Conservation (phyloP, 1,139 yeast species). For the Ashbya aceris region DNA sequence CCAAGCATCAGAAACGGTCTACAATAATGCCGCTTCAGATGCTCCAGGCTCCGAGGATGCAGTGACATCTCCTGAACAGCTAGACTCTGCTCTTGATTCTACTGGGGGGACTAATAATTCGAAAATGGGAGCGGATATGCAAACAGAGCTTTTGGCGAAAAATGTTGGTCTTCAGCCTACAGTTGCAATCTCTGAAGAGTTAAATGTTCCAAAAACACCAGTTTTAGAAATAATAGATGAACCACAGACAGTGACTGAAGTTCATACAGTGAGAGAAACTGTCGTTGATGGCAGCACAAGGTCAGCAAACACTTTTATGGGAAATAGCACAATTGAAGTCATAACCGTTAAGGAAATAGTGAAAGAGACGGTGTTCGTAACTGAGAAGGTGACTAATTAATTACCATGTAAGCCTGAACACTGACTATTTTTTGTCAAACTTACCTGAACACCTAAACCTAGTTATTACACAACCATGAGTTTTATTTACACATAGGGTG, state of each 20-base stretch:
- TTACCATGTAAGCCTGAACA: neutral
- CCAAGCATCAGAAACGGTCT: too few relatives aligned
- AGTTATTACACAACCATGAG: neutral
- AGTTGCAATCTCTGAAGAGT: too few relatives aligned
- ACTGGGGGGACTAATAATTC: too few relatives aligned
- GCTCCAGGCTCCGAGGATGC: neutral
- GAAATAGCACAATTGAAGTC: neutral
- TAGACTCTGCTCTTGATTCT: neutral
- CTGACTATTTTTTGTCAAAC: neutral
- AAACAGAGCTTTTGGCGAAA: too few relatives aligned
- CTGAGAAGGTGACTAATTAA: neutral
- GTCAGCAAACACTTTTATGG: neutral
- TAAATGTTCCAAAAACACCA: too few relatives aligned
- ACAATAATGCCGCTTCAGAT: too few relatives aligned
- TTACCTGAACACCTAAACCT: neutral
- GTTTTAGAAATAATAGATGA: too few relatives aligned
- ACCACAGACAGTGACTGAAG: too few relatives aligned
- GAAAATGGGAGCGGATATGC: too few relatives aligned
- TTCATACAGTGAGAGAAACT: too few relatives aligned
- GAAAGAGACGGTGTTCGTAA: constrained; percentile 4
- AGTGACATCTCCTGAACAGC: neutral
- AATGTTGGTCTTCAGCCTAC: too few relatives aligned
- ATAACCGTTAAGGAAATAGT: constrained; percentile 4
- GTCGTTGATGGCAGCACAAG: neutral
- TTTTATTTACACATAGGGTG: too few relatives aligned